Evolutionary conservation across 768 basidiomycete genomes (phyloP).

Genomic region (Pulveroboletus frians): DNA sequence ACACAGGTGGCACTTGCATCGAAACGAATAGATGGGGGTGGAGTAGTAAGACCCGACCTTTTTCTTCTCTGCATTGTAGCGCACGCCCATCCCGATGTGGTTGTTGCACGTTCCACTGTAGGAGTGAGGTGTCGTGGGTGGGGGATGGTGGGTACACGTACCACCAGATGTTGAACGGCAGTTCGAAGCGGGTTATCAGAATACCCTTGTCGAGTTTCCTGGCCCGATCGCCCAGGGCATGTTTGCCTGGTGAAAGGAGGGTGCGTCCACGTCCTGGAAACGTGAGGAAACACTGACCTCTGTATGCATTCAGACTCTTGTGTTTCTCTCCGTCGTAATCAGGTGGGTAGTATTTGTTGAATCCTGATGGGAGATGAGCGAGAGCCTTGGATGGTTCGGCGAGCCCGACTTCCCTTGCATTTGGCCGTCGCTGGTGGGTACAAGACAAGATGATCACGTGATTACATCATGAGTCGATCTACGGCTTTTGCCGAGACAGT

Average conservation of each 20-base stretch:
- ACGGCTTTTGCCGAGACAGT: constrained; percentile 14
- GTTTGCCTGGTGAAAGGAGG: constrained; percentile 58
- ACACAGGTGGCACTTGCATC: constrained; percentile 97
- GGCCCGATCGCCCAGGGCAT: constrained; percentile 89
- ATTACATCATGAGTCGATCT: constrained; percentile 1
- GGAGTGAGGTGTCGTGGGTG: not conserved
- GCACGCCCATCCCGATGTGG: constrained; percentile 97
- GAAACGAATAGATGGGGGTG: constrained; percentile 90
- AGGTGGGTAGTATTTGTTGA: constrained; percentile 78
- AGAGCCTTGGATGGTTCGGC: not conserved
- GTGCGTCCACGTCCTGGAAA: not conserved
- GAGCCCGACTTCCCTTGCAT: constrained; percentile 40
- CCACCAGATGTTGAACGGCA: constrained; percentile 98
- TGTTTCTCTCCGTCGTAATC: constrained; percentile 70
- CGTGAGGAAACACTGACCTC: constrained; percentile 41
- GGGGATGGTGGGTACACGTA: constrained; percentile 33
- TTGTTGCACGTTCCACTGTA: constrained; percentile 86
- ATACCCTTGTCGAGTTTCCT: constrained; percentile 96
- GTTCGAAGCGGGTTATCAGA: constrained; percentile 89
- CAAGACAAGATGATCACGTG: constrained; percentile 4
- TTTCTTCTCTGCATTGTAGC: constrained; percentile 99
- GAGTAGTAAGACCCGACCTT: constrained; percentile 94
- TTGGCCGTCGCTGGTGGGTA: not conserved
- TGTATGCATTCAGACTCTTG: constrained; percentile 64
- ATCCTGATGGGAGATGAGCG: constrained; percentile 38